Conservation (phyloP, 768 basidiomycete species). For the Pulveroboletus frians region DNA sequence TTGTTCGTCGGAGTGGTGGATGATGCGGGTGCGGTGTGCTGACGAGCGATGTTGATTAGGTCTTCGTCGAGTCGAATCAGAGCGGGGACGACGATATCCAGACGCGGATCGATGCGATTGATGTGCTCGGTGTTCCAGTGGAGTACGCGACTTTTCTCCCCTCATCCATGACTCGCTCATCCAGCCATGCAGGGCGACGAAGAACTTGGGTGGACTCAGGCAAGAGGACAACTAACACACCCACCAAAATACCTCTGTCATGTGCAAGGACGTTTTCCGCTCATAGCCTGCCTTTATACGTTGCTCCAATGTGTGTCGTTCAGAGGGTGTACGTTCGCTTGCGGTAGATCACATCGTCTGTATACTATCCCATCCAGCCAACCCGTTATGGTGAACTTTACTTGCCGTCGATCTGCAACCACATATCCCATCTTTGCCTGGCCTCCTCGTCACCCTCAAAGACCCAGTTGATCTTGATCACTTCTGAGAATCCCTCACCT, state of each 20-base stretch:
- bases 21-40: neutral
- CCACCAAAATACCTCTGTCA: neutral
- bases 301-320: neutral
- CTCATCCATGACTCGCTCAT: slow-evolving; percentile 3
- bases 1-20: neutral
- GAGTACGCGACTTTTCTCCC: slow-evolving; percentile 39
- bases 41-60: slow-evolving; percentile 33
- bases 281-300: too few species aligned
- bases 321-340: slow-evolving; percentile 1
- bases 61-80: slow-evolving; percentile 67
- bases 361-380: neutral
- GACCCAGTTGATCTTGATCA: slow-evolving; percentile 73
- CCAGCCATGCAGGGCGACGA: slow-evolving; percentile 29
- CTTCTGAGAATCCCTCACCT: slow-evolving; percentile 72
- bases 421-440: slow-evolving; percentile 70
- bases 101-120: slow-evolving; percentile 64
- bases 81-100: slow-evolving; percentile 46
- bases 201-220: slow-evolving; percentile 34
- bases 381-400: slow-evolving; percentile 23
- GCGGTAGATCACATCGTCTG: slow-evolving; percentile 4
- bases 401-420: slow-evolving; percentile 77
- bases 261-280: neutral
- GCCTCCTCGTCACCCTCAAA: slow-evolving; percentile 77
- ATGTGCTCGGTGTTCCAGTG: slow-evolving; percentile 54
- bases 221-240: slow-evolving; percentile 28